Conservation (phyloP, 2,329 filamentous ascomycete genomes). For the Penicillium sp. region DNA sequence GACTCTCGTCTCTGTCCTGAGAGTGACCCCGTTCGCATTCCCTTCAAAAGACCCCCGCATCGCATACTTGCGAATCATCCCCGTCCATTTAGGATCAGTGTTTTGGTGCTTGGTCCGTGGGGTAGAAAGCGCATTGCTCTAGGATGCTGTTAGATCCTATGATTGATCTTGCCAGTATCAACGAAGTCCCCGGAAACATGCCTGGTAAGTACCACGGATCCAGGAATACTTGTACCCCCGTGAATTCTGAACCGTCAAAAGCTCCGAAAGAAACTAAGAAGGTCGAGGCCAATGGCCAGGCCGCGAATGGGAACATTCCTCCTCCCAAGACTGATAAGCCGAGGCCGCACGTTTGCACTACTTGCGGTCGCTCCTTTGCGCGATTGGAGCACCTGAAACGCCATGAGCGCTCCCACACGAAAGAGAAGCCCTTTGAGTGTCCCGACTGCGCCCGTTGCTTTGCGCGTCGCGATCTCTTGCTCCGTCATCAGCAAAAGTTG, state of each 20-base stretch:
- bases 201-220: constrained; percentile 34
- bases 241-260: constrained; percentile 25
- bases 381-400: constrained; percentile 94
- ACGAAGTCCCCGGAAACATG: constrained; percentile 38
- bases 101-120: constrained; percentile 6
- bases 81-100: constrained; percentile 2
- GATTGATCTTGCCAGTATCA: constrained; percentile 43
- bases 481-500: constrained; percentile 97
- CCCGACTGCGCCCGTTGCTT: constrained; percentile 94
- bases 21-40: constrained; percentile 6
- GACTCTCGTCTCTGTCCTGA: constrained; percentile 2
- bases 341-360: constrained; percentile 87
- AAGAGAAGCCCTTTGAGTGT: constrained; percentile 98
- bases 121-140: constrained; percentile 1
- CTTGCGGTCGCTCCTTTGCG: constrained; percentile 88
- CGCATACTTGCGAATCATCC: constrained; percentile 1
- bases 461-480: constrained; percentile 82
- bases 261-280: constrained; percentile 31
- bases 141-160: constrained; percentile 40
- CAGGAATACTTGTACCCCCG: constrained; percentile 2
- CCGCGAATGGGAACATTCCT: constrained; percentile 47
- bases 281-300: constrained; percentile 28
- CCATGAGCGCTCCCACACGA: constrained; percentile 96
- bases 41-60: not conserved
- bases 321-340: constrained; percentile 97